Evolutionary conservation across 2,329 filamentous ascomycete genomes (phyloP).

Genomic region (Neonectria punicea): DNA sequence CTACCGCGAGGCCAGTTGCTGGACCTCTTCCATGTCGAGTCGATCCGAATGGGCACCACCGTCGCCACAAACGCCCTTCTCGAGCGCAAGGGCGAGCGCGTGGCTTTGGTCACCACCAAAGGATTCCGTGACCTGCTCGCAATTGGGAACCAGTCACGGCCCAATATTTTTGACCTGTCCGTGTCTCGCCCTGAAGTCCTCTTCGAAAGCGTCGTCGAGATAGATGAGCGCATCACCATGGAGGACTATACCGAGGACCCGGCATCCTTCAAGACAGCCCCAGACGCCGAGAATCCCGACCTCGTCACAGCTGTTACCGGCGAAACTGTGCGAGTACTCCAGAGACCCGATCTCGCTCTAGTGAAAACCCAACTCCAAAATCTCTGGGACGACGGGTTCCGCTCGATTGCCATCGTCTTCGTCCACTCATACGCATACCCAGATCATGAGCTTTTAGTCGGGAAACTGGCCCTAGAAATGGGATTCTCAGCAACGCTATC

Average conservation of each 20-base stretch:
- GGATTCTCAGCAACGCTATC: background rate
- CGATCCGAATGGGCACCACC: constrained; percentile 84
- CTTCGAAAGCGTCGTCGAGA: constrained; percentile 75
- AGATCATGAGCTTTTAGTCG: background rate
- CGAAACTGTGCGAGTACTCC: constrained; percentile 74
- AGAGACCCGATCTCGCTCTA: constrained; percentile 62
- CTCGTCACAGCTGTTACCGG: constrained; percentile 75
- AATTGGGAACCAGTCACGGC: constrained; percentile 79
- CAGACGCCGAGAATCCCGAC: constrained; percentile 56
- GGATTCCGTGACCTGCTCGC: constrained; percentile 78
- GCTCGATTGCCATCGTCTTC: constrained; percentile 1
- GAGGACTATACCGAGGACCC: constrained; percentile 81
- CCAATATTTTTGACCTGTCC: constrained; percentile 78
- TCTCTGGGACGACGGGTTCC: background rate
- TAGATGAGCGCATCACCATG: constrained; percentile 79
- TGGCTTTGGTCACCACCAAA: constrained; percentile 76
- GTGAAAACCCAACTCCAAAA: background rate
- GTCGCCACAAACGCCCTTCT: constrained; percentile 82
- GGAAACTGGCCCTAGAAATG: background rate
- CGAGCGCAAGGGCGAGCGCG: constrained; percentile 77
- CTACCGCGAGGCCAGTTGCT: constrained; percentile 49
- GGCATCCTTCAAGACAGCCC: constrained; percentile 57
- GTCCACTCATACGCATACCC: constrained; percentile 4
- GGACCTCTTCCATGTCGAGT: constrained; percentile 59
- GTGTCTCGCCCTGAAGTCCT: constrained; percentile 75